A percentile compares a stretch with the other conserved stretches of the same genome.
These are phyloP conservation scores for Chimonanthus praecox DNA, from an alignment of 164 flowering plant species.

Conservation along the genomic window DNA sequence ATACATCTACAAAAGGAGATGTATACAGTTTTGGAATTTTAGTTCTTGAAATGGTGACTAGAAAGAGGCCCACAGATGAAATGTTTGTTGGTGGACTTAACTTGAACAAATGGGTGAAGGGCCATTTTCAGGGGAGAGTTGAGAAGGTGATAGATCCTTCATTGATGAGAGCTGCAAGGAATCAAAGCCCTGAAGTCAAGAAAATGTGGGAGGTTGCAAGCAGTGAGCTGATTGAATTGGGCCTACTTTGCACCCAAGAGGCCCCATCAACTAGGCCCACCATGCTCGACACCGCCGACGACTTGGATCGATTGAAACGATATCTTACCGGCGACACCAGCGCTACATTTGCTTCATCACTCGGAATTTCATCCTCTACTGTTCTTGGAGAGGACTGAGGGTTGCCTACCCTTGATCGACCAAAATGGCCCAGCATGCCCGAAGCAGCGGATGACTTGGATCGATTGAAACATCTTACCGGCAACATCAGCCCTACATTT, in stretches of 20 bases:
- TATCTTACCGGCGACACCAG: conserved; percentile 27
- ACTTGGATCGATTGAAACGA: conserved; percentile 27
- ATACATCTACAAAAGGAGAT: conserved; percentile 29
- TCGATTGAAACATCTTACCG: conserved; percentile 20
- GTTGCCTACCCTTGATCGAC: background rate
- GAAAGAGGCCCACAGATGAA: conserved; percentile 30
- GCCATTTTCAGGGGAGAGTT: conserved; percentile 20
- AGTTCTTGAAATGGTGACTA: conserved; percentile 26
- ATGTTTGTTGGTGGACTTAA: conserved; percentile 21
- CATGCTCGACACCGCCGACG: conserved; percentile 31
- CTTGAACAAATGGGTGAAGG: conserved; percentile 27
- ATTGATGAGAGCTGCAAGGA: conserved; percentile 7
- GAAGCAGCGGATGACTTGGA: conserved; percentile 25
- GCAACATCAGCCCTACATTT: conserved; percentile 18
- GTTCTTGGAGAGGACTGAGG: conserved; percentile 6
- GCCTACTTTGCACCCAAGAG: conserved; percentile 30
- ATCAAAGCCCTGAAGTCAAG: conserved; percentile 17
- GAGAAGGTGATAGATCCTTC: conserved; percentile 35
- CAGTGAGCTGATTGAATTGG: conserved; percentile 23
- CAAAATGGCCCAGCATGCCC: conserved; percentile 19
- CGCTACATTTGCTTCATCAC: conserved; percentile 22
- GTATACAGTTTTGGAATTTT: conserved; percentile 31
- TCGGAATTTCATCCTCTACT: conserved; percentile 22
- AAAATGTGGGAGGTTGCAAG: conserved; percentile 27
- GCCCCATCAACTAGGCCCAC: conserved; percentile 26